These are phyloP conservation scores for Hypoxylon subgilvum DNA, from an alignment of 495 filamentous ascomycete genomes.

Conservation along the genomic window DNA sequence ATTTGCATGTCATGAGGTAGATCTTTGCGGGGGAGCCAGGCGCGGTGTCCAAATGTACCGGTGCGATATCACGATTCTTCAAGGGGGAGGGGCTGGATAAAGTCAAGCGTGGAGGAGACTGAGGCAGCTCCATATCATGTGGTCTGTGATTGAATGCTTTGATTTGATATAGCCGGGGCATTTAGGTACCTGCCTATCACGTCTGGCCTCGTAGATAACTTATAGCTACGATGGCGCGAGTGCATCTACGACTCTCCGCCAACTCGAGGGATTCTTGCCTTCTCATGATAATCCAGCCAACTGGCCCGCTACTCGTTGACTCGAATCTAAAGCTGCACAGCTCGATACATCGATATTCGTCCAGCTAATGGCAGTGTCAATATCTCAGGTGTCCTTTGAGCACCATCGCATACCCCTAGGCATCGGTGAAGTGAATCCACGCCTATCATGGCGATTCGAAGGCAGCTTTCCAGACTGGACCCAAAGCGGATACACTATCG, in stretches of 20 bases:
- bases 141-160: neutral
- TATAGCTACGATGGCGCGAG: no score
- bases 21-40: constrained; percentile 3
- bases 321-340: neutral
- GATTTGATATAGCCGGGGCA: constrained; percentile 1
- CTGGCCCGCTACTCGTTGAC: no score
- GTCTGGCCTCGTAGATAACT: no score
- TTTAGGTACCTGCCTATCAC: neutral
- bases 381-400: constrained; percentile 42
- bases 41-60: neutral
- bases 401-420: constrained; percentile 41
- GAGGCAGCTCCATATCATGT: neutral
- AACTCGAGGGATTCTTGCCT: neutral
- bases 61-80: neutral
- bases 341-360: no score
- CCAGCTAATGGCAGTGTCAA: constrained; percentile 41
- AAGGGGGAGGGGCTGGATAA: constrained; percentile 4
- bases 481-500: constrained; percentile 38
- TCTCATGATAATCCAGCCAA: no score
- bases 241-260: neutral
- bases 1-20: neutral
- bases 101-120: neutral
- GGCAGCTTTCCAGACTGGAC: constrained; percentile 32
- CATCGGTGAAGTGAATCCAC: constrained; percentile 36
- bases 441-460: constrained; percentile 43